Base-by-base conservation (phyloP, 2,329 filamentous ascomycete genomes). In the Calonectria hongkongensis region DNA sequence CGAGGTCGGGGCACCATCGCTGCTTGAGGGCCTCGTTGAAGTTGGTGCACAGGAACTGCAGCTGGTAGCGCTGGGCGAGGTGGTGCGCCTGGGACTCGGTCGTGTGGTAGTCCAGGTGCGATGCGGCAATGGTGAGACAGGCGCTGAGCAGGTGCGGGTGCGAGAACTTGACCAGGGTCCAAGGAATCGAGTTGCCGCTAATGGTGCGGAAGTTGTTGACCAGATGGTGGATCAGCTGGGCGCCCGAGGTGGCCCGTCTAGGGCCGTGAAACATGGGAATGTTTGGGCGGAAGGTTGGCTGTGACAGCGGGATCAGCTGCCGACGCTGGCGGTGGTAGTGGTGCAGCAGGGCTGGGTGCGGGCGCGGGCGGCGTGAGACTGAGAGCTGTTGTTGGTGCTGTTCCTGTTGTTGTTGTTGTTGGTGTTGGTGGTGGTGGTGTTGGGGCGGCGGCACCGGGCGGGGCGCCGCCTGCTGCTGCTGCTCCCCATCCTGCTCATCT, bases 41-140 rank as follows among this genome's bases (percentile, higher is more conserved):
- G 36, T 60, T 60, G 33, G 21, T 39, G 54, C 54, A 60, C 21
- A 36, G 21, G 51, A 30, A 47, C 50, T 41, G 63, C 45, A 47
- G 33, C 63, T 66, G 63, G 68, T 62, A 64, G 43, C 51, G 54
- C 25, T 71, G 51, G 6, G 36, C 68, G 7, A 71, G 63, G 41
- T 66, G 48, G 45, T 62, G 68, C 36, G 51, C 41, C 18, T 50
- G 39, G 25, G 62, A 47, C 15, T 58, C 48, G 1, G 45, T 28
- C 28, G 51, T 16, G 51, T 70, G 50, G 30, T 66, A 43, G 21
- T 64, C 30, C 18, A 66, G 60, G 36, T 71, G 68, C 51, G 51
- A 62, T 4, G 68, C 51, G 18, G 63, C 63, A 41, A 71, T 60
- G 16, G 68, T 47, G 6, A 71, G 62, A 33, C 33, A 47, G 36